Evolutionary conservation across 2,329 filamentous ascomycete genomes (phyloP), one percentile per base, ranked within the genome.

Genomic region (Aspergillus novoparasiticus): DNA sequence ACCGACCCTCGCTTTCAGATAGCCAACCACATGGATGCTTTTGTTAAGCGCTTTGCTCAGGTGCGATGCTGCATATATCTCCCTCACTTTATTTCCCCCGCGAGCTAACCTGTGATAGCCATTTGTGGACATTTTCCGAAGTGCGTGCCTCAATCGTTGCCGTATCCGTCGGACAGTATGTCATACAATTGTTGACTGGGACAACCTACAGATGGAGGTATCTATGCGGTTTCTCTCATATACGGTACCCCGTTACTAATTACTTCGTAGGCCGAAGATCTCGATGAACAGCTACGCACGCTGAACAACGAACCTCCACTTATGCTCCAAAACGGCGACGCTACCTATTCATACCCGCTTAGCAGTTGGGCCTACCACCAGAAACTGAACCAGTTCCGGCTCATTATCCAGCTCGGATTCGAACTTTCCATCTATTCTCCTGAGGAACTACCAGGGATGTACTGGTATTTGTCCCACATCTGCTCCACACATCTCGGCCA

Each of bases 351-450:
- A 0, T 90, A 91, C 58, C 89, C 93, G 0, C 83, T 98, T 0
- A 93, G 91, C 1, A 93, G 91, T 4, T 99, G 95, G 95, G 87
- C 89, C 0, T 96, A 94, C 71, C 86, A 94, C 64, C 92, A 96
- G 78, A 98, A 97, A 77, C 84, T 97, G n/a, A 87, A 86, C 34
- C 87, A 94, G 72, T 92, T 97, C 85, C 90, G 94, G 74, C 90
- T 89, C 83, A 90, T 96, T 53, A 85, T 97, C 19, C 91, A 97
- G 73, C 87, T 97, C 36, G 95, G 96, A 14, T 98, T 99, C 76
- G 95, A 99, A 78, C 88, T 97, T 14, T 90, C 94, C 50, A 87
- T 97, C 11, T 98, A 98, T 77, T 89, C 94, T 59, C 85, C 88
- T 0, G 90, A 96, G 75, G 95, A 99, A 76, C 83, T 95, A 11